A percentile compares a stretch with the other conserved stretches of the same genome.
These are phyloP conservation scores for Termitomyces sp. DNA, from an alignment of 768 basidiomycete genomes.

Conservation along the genomic window DNA sequence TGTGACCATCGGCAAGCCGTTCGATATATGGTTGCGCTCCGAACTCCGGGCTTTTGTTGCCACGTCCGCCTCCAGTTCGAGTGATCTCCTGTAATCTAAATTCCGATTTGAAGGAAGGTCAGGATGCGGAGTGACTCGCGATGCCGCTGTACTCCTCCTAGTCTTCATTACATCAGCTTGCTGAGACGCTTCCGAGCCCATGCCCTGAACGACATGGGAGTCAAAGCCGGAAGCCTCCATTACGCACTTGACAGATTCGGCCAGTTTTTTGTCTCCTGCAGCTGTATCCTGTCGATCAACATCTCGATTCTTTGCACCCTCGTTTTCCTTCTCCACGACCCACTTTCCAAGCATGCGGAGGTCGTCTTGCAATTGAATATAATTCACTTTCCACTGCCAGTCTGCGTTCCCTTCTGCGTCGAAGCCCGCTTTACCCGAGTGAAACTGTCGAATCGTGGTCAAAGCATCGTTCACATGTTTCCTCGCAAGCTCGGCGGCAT, in stretches of 20 bases:
- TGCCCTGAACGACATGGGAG: neutral
- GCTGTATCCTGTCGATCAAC: constrained; percentile 10
- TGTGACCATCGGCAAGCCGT: neutral
- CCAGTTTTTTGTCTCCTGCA: neutral
- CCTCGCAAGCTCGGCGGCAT: constrained; percentile 20
- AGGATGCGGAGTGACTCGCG: neutral
- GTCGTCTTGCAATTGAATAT: constrained; percentile 13
- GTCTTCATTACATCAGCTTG: neutral
- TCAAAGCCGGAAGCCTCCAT: neutral
- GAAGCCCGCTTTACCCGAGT: neutral
- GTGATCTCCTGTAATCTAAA: neutral
- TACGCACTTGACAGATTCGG: neutral
- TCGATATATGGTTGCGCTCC: constrained; percentile 17
- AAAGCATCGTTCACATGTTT: constrained; percentile 20
- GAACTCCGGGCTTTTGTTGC: constrained; percentile 17
- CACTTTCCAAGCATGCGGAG: constrained; percentile 14
- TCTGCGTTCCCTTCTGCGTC: neutral
- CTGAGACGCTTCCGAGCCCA: neutral
- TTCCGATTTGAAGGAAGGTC: neutral
- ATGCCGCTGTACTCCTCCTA: neutral
- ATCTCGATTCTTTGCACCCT: constrained; percentile 15
- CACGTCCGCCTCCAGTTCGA: constrained; percentile 14
- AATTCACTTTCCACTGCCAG: constrained; percentile 12
- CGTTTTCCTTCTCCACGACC: constrained; percentile 14
- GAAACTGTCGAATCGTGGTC: constrained; percentile 16